A percentile compares a stretch with the other conserved stretches of the same genome.
phyloP scores from a whole-genome alignment of 306 rosid species.

The Ormosia emarginata region DNA sequence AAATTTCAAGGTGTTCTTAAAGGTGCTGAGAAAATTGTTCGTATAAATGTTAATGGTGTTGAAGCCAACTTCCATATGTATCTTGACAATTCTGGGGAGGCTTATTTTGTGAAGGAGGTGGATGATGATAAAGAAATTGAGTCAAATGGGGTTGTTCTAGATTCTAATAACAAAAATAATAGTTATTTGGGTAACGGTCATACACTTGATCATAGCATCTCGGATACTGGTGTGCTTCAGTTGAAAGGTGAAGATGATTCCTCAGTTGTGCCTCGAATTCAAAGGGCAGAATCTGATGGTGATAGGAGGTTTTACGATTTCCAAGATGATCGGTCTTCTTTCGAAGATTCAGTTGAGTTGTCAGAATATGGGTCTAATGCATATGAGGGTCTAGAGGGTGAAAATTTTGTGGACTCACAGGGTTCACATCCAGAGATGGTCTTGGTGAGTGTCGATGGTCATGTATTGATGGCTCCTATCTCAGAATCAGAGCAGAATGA shows the following conservation, averaged over 20 bases:
- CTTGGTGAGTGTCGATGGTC: constrained; percentile 95
- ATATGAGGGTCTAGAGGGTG: constrained; percentile 54
- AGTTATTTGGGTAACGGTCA: constrained; percentile 25
- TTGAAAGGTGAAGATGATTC: constrained; percentile 43
- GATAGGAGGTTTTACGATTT: constrained; percentile 69
- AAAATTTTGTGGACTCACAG: constrained; percentile 54
- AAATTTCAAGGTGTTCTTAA: constrained; percentile 96
- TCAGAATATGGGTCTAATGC: constrained; percentile 58
- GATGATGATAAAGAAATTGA: constrained; percentile 43
- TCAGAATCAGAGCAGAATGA: constrained; percentile 62
- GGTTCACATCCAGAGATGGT: constrained; percentile 70
- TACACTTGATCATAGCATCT: constrained; percentile 60
- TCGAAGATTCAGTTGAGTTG: constrained; percentile 61
- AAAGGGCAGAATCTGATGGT: constrained; percentile 55
- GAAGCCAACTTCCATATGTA: constrained; percentile 88
- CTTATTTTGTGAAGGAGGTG: constrained; percentile 77
- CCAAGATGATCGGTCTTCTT: constrained; percentile 62
- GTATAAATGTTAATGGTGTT: constrained; percentile 68
- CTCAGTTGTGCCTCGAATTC: constrained; percentile 20
- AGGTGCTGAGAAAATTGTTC: constrained; percentile 80
- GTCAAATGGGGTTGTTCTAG: constrained; percentile 34
- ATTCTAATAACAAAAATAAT: constrained; percentile 22
- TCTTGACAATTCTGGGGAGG: constrained; percentile 94
- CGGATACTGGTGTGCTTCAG: constrained; percentile 53
- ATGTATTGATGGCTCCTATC: constrained; percentile 80